A percentile compares a stretch with the other conserved stretches of the same genome.
Evolutionary conservation across 768 basidiomycete species (phyloP).

Genomic region (Agaricus bisporus): DNA sequence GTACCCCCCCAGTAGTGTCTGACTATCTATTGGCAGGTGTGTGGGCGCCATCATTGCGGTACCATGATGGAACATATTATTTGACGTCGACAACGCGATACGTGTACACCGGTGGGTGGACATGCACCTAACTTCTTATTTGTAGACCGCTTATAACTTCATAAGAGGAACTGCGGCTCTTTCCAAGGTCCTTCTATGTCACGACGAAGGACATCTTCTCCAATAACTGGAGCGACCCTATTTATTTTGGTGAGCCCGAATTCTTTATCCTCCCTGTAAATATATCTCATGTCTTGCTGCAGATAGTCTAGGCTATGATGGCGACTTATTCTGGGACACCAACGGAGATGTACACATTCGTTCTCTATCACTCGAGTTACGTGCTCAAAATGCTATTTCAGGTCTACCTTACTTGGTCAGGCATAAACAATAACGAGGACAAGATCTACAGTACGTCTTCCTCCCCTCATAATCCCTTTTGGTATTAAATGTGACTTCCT

Average conservation of each 20-base stretch:
- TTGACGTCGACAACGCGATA: conserved; percentile 30
- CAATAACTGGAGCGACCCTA: conserved; percentile 33
- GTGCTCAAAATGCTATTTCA: conserved; percentile 3
- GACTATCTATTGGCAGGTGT: conserved; percentile 17
- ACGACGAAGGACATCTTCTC: conserved; percentile 32
- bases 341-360: conserved; percentile 25
- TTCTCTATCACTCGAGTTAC: not conserved
- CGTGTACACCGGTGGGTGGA: conserved; percentile 29
- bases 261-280: not conserved
- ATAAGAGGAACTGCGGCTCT: conserved; percentile 29
- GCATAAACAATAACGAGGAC: conserved; percentile 31
- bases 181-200: conserved; percentile 34
- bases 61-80: conserved; percentile 30
- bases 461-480: not conserved
- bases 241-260: conserved; percentile 27
- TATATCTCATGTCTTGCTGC: not conserved
- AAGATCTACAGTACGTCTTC: conserved; percentile 30
- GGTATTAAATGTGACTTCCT: not conserved
- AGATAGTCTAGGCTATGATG: conserved; percentile 34
- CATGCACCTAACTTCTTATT: not conserved
- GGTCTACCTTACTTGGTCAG: conserved; percentile 32
- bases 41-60: conserved; percentile 31
- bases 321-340: conserved; percentile 35
- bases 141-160: not conserved
- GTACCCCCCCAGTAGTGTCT: not conserved